Evolutionary conservation across 2,329 filamentous ascomycete species (phyloP), one percentile per base, ranked within the genome.

Genomic region (Bipolaris gigantea): DNA sequence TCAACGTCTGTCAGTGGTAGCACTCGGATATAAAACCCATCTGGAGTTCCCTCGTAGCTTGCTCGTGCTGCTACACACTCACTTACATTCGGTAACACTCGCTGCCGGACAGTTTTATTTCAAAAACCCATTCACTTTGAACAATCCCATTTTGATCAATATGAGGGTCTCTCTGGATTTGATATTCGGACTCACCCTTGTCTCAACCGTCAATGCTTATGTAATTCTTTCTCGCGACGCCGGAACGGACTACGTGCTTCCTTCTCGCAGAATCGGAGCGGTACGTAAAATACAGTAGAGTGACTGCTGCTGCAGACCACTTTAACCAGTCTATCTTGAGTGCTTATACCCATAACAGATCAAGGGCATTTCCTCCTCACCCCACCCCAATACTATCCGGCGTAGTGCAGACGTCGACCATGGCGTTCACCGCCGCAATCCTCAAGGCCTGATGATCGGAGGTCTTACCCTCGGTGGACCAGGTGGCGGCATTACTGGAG

Each of bases 391-490:
- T 21, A 44, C 62, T 16, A 50, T 59, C 27, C 55, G 55, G 48
- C 51, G 48, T 25, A 44, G 56, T 16, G 39, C 50, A 38, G 47
- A 19, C 2, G 50, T 59, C 16, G 19, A n/a, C 15, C 38, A 21
- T 23, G 25, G 19, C n/a, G 34, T 35, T 32, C 50, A 48, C 32
- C 56, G 44, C 39, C 54, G 44, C 15, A 35, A 50, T 30, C 48
- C 39, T 25, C 60, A 60, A 19, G 61, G 63, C 45, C 52, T 71
- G 16, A 56, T 50, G 15, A 65, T 72, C 19, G 68, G 69, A 27
- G 68, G 68, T 1, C 56, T 71, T 32, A 71, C 68, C n/a, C 61
- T 72, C 8, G 69, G 68, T 25, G 69, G 69, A 4, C 33, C 62
- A 19, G 61, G 56, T 23, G 69, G 70, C n/a, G 69, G 69, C 7